phyloP scores from a whole-genome alignment of 139 green algal species.

The Tetratostichococcus sp. region DNA sequence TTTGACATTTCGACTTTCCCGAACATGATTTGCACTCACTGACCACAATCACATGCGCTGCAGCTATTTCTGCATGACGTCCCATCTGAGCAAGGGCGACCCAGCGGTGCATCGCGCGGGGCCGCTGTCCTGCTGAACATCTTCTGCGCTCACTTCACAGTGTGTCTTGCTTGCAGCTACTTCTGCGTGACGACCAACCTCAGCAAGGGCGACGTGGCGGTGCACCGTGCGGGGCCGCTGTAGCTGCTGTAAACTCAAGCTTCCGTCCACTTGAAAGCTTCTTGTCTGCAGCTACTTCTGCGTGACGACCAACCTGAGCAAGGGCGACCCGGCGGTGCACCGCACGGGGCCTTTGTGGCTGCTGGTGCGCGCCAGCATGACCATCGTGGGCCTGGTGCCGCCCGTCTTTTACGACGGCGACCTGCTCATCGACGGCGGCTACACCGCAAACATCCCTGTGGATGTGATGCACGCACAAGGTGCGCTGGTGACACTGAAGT shows the following conservation, averaged over 20 bases:
- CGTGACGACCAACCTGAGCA: constrained; percentile 67
- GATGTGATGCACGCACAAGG: constrained; percentile 50
- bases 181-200: constrained; percentile 79
- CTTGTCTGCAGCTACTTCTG: constrained; percentile 59
- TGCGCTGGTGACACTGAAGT: not conserved
- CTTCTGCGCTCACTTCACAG: not conserved
- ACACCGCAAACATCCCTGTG: constrained; percentile 69
- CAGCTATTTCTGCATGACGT: constrained; percentile 77
- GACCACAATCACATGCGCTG: no score
- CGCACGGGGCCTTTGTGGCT: constrained; percentile 32
- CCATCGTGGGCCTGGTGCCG: constrained; percentile 74
- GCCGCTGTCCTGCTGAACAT: no score
- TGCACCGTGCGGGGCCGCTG: constrained; percentile 46
- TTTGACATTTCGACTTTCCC: no score
- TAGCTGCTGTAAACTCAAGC: no score
- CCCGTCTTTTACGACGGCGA: constrained; percentile 61
- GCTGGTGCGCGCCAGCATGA: constrained; percentile 69
- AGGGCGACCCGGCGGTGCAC: constrained; percentile 51
- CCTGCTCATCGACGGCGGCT: constrained; percentile 75
- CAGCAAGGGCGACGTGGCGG: constrained; percentile 37
- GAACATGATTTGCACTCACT: no score
- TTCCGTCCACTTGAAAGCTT: not conserved
- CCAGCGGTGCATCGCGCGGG: constrained; percentile 46
- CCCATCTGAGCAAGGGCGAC: constrained; percentile 60
- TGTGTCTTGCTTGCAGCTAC: constrained; percentile 28